Base-by-base conservation (phyloP, 2,329 filamentous ascomycete species). In the Dothiorella sarmentorum region DNA sequence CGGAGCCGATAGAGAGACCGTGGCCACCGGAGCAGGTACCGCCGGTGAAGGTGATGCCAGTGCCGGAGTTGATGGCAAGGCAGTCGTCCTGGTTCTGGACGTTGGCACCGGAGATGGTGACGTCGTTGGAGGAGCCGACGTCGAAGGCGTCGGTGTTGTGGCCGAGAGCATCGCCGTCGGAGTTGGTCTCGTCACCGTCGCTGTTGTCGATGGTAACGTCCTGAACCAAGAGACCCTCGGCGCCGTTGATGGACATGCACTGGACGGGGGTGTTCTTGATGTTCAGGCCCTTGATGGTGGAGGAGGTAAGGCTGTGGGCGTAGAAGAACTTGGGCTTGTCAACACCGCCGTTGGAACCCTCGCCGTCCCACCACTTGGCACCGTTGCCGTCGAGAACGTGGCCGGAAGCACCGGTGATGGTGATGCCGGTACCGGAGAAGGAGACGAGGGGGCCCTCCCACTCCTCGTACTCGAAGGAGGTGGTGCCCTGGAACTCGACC, bases 21-120 rank as follows among this genome's bases (percentile, higher is more conserved):
- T 81, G 79, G n/a, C 78, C 77, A 24, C 78, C 77, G 3, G 72
- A 70, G 64, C 78, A 80, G 22, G 72, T 68, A 20, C 43, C 18
- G 4, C n/a, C 31, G 3, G 29, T 31, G 31, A 56, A 59, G 20
- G 2, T 37, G 40, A 60, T 58, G 44, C 59, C 51, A 13, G 69
- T 74, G 53, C 80, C 80, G 3, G 77, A 80, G 70, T 82, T 82
- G 61, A 82, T 69, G 13, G 80, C 80, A 5, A 82, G 67, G 63
- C 80, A 83, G 65, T 83, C 80, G 62, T 83, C 80, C 69, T 82
- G 80, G 69, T 82, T 82, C 62, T 76, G 70, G 22, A 82, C 74
- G 22, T 64, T 72, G 11, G 78, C 77, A 17, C 74, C 73, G 27
- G 68, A 68, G 63, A 83, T 80, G 24, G 68, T 73, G 17, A 82